phyloP scores from a whole-genome alignment of 2,329 filamentous ascomycete genomes.

The Orbilia blumenaviensis region DNA sequence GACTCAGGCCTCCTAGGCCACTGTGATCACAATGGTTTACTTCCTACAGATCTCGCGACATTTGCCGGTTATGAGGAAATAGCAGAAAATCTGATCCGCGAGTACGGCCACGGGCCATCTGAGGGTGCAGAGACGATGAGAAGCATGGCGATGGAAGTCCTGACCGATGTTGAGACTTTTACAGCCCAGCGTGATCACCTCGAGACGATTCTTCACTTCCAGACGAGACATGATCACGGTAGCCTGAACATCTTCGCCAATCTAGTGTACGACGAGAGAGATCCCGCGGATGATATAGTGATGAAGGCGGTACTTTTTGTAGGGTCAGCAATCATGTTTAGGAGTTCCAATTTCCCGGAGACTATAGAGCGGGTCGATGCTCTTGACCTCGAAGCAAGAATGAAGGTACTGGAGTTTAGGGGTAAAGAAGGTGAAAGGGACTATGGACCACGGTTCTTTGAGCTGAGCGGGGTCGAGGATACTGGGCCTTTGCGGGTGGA shows the following conservation, averaged over 20 bases:
- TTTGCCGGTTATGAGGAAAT: neutral
- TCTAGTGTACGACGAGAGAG: neutral
- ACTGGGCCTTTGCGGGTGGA: neutral
- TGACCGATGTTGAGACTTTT: neutral
- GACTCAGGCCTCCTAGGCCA: neutral
- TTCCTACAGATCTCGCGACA: neutral
- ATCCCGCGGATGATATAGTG: neutral
- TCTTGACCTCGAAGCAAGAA: neutral
- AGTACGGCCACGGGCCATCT: neutral
- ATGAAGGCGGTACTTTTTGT: neutral
- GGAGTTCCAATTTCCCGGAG: neutral
- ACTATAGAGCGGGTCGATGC: neutral
- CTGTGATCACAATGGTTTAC: neutral
- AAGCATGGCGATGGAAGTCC: neutral
- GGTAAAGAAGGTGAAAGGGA: neutral
- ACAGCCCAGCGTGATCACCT: neutral
- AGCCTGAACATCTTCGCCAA: neutral
- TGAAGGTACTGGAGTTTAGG: neutral
- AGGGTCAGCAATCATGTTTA: neutral
- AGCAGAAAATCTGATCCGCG: neutral
- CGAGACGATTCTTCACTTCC: neutral
- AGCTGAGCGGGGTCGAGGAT: neutral
- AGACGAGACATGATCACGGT: neutral
- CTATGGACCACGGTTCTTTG: neutral
- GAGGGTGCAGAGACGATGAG: neutral